phyloP scores from a whole-genome alignment of 2,329 filamentous ascomycete genomes.

The Trichoderma koningii region DNA sequence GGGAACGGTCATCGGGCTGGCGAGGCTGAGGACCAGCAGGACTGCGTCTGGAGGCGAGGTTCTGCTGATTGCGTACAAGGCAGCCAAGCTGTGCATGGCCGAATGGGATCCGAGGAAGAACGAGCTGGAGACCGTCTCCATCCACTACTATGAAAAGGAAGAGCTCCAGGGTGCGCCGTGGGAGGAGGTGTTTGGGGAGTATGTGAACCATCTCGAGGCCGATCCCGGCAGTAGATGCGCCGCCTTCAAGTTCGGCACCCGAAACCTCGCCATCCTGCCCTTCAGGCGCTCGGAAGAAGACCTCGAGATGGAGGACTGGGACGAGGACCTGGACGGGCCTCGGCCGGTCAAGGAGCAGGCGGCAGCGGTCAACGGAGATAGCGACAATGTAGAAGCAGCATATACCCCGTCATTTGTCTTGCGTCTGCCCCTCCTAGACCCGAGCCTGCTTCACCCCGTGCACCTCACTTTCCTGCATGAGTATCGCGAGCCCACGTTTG shows the following conservation, averaged over 20 bases:
- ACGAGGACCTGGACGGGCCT: conserved; percentile 75
- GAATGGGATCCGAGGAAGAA: conserved; percentile 88
- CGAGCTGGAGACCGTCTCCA: conserved; percentile 82
- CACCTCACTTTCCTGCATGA: conserved; percentile 93
- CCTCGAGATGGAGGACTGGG: conserved; percentile 88
- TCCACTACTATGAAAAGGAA: conserved; percentile 98
- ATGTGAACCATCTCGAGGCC: conserved; percentile 78
- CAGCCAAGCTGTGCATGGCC: conserved; percentile 89
- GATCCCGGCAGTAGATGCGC: conserved; percentile 93
- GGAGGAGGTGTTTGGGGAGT: conserved; percentile 72
- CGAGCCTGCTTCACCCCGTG: conserved; percentile 81
- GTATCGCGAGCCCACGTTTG: conserved; percentile 96
- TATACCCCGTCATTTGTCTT: conserved; percentile 93
- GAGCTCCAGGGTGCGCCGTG: conserved; percentile 82
- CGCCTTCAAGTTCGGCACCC: conserved; percentile 85
- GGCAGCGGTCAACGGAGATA: conserved; percentile 41
- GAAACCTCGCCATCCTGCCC: conserved; percentile 89
- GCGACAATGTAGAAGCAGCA: conserved; percentile 57
- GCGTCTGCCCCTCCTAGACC: conserved; percentile 84
- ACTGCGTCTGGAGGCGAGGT: conserved; percentile 81
- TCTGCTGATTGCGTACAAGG: conserved; percentile 79
- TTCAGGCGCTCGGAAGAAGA: conserved; percentile 87
- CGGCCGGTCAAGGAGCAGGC: conserved; percentile 53
- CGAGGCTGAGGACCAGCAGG: conserved; percentile 70
- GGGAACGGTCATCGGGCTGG: conserved; percentile 81